phyloP scores from a whole-genome alignment of 352 stramenopile genomes.

The Phytophthora tentaculata region DNA sequence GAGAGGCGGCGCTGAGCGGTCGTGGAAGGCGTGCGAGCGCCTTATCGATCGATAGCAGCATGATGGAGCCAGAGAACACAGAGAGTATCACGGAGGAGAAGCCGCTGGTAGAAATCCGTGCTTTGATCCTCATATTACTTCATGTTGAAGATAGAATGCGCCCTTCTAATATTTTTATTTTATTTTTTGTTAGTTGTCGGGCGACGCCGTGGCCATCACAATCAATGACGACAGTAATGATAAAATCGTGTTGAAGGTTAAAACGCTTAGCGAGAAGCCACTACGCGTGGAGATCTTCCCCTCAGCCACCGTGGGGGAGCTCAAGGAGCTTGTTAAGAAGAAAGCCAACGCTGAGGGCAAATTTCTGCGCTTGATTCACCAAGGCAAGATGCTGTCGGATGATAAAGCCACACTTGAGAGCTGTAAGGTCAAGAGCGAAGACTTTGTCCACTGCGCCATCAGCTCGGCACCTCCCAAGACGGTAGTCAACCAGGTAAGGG shows the following conservation, averaged over 20 bases:
- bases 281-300: constrained; percentile 77
- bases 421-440: constrained; percentile 81
- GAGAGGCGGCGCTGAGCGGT: constrained; percentile 28
- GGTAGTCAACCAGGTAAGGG: constrained; percentile 72
- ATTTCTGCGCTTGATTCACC: constrained; percentile 87
- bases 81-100: constrained; percentile 69
- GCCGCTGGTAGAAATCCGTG: constrained; percentile 43
- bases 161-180: neutral
- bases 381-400: constrained; percentile 90
- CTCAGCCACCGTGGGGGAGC: constrained; percentile 62
- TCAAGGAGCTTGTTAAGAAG: constrained; percentile 84
- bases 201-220: constrained; percentile 56
- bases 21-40: constrained; percentile 24
- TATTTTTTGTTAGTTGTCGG: constrained; percentile 44
- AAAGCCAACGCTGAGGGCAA: constrained; percentile 79
- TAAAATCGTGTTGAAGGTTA: constrained; percentile 77
- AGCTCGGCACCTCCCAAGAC: constrained; percentile 79
- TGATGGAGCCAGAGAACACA: constrained; percentile 72
- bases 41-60: constrained; percentile 32
- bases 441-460: constrained; percentile 90
- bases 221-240: constrained; percentile 57
- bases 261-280: constrained; percentile 89
- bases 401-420: constrained; percentile 75
- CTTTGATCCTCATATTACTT: neutral
- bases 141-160: constrained; percentile 1